Base-by-base conservation (phyloP, 495 filamentous ascomycete species). In the Bacidia gigantensis region DNA sequence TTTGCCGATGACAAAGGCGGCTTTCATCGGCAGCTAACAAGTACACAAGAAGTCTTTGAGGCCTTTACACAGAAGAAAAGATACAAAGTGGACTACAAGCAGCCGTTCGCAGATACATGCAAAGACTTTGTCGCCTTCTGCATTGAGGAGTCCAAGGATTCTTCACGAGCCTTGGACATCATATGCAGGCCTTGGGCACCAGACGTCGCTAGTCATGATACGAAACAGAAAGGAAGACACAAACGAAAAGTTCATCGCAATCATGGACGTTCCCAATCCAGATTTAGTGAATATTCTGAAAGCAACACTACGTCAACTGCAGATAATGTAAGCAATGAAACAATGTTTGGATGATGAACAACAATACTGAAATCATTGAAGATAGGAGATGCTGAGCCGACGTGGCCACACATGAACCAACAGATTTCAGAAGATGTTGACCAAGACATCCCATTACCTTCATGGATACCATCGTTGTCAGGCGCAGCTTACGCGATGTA, bases 101-200 rank as follows among this genome's bases (percentile, higher is more conserved):
- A 53, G 40, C 29, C 45, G 3, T 44, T 57, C 14, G 24, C 59
- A 0, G 25, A 57, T 3, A 53, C 61, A 14, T 65, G 58, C 35
- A 58, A 58, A 35, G 52, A 56, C 2, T 64, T 64, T 42, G 46
- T 65, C 9, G 35, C 47, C 2, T 53, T 52, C 40, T 54, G 54
- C 38, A 56, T 62, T n/a, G 39, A 46, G 17, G 35, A 24, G 24
- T 60, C 57, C 3, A 50, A 50, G 9, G 47, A 50, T 50, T 26
- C 14, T 38, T 35, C 47, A 3, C 47, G 47, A 38, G 47, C 47
- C 11, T 41, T 65, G 12, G 63, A 65, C 35, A 65, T 65, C 40
- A 51, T 65, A 18, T 64, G 63, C 41, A 53, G 63, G 26, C 63
- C 61, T 0, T 65, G 63, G 63, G 63, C 60, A 3, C 61, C 63